phyloP scores from a whole-genome alignment of 805 yeast species.

The Kuraishia molischiana region DNA sequence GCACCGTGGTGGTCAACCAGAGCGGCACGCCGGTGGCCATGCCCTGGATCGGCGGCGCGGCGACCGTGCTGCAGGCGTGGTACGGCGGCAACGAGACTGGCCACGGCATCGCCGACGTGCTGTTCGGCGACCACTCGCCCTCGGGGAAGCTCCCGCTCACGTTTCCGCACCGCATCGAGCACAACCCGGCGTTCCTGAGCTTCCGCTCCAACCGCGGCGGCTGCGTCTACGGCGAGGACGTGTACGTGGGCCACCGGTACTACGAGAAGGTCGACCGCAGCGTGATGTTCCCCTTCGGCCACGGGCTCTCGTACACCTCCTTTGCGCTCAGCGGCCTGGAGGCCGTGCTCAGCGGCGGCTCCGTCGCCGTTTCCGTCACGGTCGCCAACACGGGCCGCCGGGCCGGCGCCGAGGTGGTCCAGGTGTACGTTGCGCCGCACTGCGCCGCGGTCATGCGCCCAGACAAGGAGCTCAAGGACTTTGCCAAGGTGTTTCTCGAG shows the following conservation, averaged over 20 bases:
- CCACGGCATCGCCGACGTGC: slow-evolving; percentile 30
- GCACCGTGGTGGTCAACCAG: slow-evolving; percentile 27
- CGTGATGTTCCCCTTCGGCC: slow-evolving; percentile 33
- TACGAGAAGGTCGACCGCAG: slow-evolving; percentile 26
- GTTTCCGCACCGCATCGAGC: slow-evolving; percentile 23
- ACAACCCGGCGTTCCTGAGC: slow-evolving; percentile 26
- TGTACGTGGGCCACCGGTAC: slow-evolving; percentile 33
- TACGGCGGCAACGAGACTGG: slow-evolving; percentile 32
- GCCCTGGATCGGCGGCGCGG: slow-evolving; percentile 25
- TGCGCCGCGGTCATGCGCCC: slow-evolving; percentile 36
- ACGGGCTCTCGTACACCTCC: slow-evolving; percentile 29
- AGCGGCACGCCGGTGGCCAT: slow-evolving; percentile 30
- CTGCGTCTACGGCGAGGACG: slow-evolving; percentile 34
- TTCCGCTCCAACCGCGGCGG: slow-evolving; percentile 24
- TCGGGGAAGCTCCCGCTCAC: slow-evolving; percentile 32
- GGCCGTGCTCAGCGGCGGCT: slow-evolving; percentile 17
- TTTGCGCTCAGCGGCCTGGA: slow-evolving; percentile 31
- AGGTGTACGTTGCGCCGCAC: slow-evolving; percentile 32
- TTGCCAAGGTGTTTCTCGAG: slow-evolving; percentile 34
- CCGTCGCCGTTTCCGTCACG: slow-evolving; percentile 21
- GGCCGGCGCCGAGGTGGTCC: slow-evolving; percentile 45
- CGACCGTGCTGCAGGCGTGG: slow-evolving; percentile 23
- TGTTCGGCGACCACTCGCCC: slow-evolving; percentile 33
- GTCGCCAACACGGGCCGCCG: slow-evolving; percentile 36
- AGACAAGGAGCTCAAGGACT: slow-evolving; percentile 50